Base-by-base conservation (phyloP, 2,329 filamentous ascomycete species). In the Colletotrichum spinosum region DNA sequence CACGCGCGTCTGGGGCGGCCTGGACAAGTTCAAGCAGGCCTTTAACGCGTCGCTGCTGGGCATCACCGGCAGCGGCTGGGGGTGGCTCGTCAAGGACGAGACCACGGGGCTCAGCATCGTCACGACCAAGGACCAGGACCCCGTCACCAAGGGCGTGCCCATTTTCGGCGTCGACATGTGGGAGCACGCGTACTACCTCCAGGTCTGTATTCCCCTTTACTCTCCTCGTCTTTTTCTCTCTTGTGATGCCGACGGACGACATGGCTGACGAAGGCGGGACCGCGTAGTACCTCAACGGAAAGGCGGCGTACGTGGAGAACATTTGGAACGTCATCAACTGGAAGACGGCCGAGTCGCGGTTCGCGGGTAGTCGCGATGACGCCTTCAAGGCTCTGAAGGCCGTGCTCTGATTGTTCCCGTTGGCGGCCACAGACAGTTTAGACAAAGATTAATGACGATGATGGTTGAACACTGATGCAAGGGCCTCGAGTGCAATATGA, bases 141-240 rank as follows among this genome's bases (percentile, higher is more conserved):
- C 90, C 1, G 85, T 93, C 5, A 85, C 90, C 11, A 71, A 82
- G 13, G 84, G 86, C 5, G 84, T 87, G n/a, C 90, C 90, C 8
- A 80, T 97, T 17, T 83, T 94, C 46, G 93, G 92, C 0, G 84
- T 97, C 2, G 93, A 97, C 76, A 95, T 97, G 88, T 97, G 93
- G 93, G 93, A 97, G 81, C 93, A 97, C 80, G 93, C 93, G 1
- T 97, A 97, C 75, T 97, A 97, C 74, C 80, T 97, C 15, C 92
- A 93, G 83, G 88, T 90, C 67, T 69, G 80, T 72, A 11, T 2
- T 3, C 55, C 15, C 6, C 33, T 11, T 4, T 41, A 2, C 5
- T 11, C 2, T 17, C 25, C 49, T 59, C 41, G 54, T 51, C 17
- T 39, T 38, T 53, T 38, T 3, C 15, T 38, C 38, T 12, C 42